Conservation (phyloP, 352 stramenopile species). For the Phytophthora pisi region DNA sequence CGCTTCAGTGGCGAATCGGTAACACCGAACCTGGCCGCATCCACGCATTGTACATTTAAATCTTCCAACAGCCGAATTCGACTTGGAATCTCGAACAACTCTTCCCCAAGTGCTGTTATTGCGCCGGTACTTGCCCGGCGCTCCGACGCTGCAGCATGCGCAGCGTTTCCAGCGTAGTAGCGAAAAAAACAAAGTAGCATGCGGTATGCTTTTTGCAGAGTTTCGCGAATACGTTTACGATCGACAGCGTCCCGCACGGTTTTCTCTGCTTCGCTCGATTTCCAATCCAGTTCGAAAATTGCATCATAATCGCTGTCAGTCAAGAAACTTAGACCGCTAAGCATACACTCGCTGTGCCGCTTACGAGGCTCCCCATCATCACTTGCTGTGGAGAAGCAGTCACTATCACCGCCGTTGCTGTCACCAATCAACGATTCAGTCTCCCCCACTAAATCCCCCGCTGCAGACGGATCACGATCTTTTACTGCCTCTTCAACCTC, state of each 20-base stretch:
- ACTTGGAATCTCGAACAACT: constrained; percentile 56
- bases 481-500: constrained; percentile 10
- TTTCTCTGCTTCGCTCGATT: constrained; percentile 51
- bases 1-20: constrained; percentile 52
- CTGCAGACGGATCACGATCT: not conserved
- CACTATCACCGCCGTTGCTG: not conserved
- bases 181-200: constrained; percentile 73
- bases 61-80: constrained; percentile 61
- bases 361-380: not conserved
- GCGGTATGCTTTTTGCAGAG: constrained; percentile 54
- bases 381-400: not conserved
- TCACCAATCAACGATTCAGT: not conserved
- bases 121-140: constrained; percentile 3
- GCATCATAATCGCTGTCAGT: constrained; percentile 36
- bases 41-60: constrained; percentile 59
- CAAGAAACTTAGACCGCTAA: constrained; percentile 39
- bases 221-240: constrained; percentile 54
- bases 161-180: constrained; percentile 47
- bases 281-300: constrained; percentile 67
- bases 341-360: constrained; percentile 33
- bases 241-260: constrained; percentile 70
- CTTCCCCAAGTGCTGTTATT: constrained; percentile 21
- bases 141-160: constrained; percentile 16
- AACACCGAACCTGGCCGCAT: constrained; percentile 52
- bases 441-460: not conserved